Evolutionary conservation across 1,139 yeast genomes (phyloP).

Genomic region (Candida sanyaensis): DNA sequence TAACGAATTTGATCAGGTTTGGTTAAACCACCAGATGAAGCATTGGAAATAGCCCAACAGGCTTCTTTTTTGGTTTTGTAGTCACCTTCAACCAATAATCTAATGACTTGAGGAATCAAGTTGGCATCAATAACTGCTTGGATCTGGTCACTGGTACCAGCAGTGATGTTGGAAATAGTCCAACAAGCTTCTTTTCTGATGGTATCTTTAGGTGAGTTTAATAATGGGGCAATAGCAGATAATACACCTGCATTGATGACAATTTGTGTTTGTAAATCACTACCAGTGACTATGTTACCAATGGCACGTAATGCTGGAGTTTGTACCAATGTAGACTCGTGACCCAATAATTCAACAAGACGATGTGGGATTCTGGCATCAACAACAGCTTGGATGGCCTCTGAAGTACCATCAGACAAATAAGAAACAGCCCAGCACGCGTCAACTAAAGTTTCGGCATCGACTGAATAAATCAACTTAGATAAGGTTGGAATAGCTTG

Average conservation of each 20-base stretch:
- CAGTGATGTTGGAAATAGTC: slow-evolving; percentile 97
- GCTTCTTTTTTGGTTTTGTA: slow-evolving; percentile 98
- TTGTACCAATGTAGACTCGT: slow-evolving; percentile 84
- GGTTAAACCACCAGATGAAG: slow-evolving; percentile 91
- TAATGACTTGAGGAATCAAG: slow-evolving; percentile 88
- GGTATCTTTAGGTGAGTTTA: slow-evolving; percentile 85
- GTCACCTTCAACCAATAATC: slow-evolving; percentile 79
- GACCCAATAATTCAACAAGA: slow-evolving; percentile 84
- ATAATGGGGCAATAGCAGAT: slow-evolving; percentile 77
- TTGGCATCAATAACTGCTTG: slow-evolving; percentile 96
- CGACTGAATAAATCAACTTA: slow-evolving; percentile 85
- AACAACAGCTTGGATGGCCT: slow-evolving; percentile 94
- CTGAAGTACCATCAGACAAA: slow-evolving; percentile 87
- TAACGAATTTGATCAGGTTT: slow-evolving; percentile 94
- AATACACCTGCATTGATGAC: slow-evolving; percentile 93
- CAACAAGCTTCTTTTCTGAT: slow-evolving; percentile 98
- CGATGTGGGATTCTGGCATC: slow-evolving; percentile 96
- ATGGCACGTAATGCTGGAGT: slow-evolving; percentile 97
- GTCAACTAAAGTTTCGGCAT: slow-evolving; percentile 91
- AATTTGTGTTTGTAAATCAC: slow-evolving; percentile 91
- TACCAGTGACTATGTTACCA: slow-evolving; percentile 97
- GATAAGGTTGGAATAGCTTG: slow-evolving; percentile 91
- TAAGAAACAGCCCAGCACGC: slow-evolving; percentile 99
- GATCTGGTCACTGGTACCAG: slow-evolving; percentile 93
- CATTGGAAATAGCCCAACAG: slow-evolving; percentile 98